Conservation (phyloP, 2,329 filamentous ascomycete species). For the Penicillium sp. region DNA sequence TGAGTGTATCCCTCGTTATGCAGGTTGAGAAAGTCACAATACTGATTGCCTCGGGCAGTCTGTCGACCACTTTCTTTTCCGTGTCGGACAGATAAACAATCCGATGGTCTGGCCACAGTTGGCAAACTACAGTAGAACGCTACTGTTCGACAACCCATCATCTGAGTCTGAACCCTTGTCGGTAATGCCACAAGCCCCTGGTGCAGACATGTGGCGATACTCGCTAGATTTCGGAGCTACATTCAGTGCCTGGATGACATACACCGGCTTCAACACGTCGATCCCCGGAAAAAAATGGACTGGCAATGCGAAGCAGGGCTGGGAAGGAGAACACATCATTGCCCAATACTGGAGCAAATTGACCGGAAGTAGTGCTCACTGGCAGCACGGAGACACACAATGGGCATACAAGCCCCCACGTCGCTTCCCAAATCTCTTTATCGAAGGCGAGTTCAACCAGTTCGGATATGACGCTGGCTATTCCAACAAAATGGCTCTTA, state of each 20-base stretch:
- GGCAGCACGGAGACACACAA: slow-evolving; percentile 59
- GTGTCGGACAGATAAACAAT: slow-evolving; percentile 60
- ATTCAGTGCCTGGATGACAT: slow-evolving; percentile 61
- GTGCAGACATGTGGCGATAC: slow-evolving; percentile 64
- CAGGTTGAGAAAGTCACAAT: background rate
- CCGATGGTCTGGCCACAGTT: slow-evolving; percentile 58
- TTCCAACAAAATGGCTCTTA: slow-evolving; percentile 53
- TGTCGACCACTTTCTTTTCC: slow-evolving; percentile 62
- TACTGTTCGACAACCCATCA: slow-evolving; percentile 48
- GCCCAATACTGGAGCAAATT: slow-evolving; percentile 65
- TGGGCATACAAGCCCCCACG: slow-evolving; percentile 44
- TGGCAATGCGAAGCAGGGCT: slow-evolving; percentile 59
- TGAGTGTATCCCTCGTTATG: slow-evolving; percentile 4
- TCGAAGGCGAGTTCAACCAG: slow-evolving; percentile 64
- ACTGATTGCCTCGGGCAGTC: slow-evolving; percentile 24
- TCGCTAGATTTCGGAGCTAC: slow-evolving; percentile 62
- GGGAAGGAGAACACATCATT: slow-evolving; percentile 63
- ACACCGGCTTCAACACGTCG: slow-evolving; percentile 54
- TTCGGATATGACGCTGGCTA: slow-evolving; percentile 66
- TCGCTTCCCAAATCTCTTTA: slow-evolving; percentile 63
- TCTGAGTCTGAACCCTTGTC: slow-evolving; percentile 45
- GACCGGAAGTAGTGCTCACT: slow-evolving; percentile 60
- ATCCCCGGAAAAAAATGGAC: slow-evolving; percentile 56
- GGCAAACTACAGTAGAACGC: slow-evolving; percentile 60
- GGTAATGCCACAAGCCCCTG: slow-evolving; percentile 60